Evolutionary conservation across 345 rosid genomes (phyloP).

Genomic region (Balakata baccata): DNA sequence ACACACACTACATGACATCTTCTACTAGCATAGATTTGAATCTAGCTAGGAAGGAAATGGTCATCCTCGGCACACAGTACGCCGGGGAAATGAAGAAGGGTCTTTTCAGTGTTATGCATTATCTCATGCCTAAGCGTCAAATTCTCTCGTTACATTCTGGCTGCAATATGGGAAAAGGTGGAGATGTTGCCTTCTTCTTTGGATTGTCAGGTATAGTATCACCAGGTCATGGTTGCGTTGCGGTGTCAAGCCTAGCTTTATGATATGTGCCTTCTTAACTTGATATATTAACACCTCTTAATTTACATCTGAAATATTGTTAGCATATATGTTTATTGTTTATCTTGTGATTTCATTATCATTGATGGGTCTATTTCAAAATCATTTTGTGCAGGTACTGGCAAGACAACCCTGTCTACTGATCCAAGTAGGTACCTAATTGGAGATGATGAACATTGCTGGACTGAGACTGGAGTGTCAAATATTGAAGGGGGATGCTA

Average conservation of each 20-base stretch:
- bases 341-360: slow-evolving; percentile 10
- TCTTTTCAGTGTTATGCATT: slow-evolving; percentile 96
- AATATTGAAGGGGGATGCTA: slow-evolving; percentile 98
- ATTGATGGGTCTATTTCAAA: slow-evolving; percentile 17
- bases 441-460: slow-evolving; percentile 98
- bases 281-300: neutral
- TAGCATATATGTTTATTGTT: neutral
- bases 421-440: slow-evolving; percentile 87
- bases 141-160: slow-evolving; percentile 96
- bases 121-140: slow-evolving; percentile 98
- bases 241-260: slow-evolving; percentile 25
- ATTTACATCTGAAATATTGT: neutral
- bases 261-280: slow-evolving; percentile 32
- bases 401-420: slow-evolving; percentile 92
- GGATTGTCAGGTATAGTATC: slow-evolving; percentile 89
- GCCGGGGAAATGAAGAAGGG: slow-evolving; percentile 99
- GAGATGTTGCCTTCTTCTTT: slow-evolving; percentile 99
- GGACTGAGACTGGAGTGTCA: slow-evolving; percentile 92
- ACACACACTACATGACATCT: slow-evolving; percentile 97
- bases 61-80: slow-evolving; percentile 94
- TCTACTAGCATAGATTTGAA: slow-evolving; percentile 95
- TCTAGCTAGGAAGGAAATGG: slow-evolving; percentile 95
- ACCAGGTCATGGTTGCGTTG: slow-evolving; percentile 29
- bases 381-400: slow-evolving; percentile 55
- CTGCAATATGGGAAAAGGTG: slow-evolving; percentile 96